These are phyloP conservation scores for Pachysandra terminalis DNA, from an alignment of 164 flowering plant genomes.

Conservation along the genomic window DNA sequence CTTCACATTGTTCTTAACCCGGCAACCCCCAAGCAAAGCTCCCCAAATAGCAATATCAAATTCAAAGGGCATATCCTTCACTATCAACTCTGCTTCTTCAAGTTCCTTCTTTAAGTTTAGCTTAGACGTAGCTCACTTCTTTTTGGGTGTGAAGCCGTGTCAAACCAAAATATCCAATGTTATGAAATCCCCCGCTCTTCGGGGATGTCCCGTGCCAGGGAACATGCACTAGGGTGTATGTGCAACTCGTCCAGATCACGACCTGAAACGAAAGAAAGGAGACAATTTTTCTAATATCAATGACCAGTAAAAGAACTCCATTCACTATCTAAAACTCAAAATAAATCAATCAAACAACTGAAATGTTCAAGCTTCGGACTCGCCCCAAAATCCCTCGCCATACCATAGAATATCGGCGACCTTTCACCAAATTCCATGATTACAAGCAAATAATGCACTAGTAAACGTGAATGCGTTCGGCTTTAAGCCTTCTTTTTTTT, in stretches of 20 bases:
- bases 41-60: slow-evolving; percentile 45
- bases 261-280: no score
- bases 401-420: slow-evolving; percentile 32
- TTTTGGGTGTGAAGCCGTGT: no score
- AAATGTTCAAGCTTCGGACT: slow-evolving; percentile 36
- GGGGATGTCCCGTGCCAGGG: no score
- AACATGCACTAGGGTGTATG: no score
- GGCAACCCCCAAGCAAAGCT: slow-evolving; percentile 44
- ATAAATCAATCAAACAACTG: slow-evolving; percentile 40
- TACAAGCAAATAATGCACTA: slow-evolving; percentile 36
- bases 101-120: no score
- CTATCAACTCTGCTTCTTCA: slow-evolving; percentile 32
- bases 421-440: slow-evolving; percentile 42
- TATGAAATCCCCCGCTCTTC: no score
- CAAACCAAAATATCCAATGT: no score
- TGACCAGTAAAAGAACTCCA: no score
- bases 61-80: slow-evolving; percentile 33
- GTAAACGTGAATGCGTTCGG: slow-evolving; percentile 38
- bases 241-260: no score
- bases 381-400: slow-evolving; percentile 30
- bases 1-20: slow-evolving; percentile 27
- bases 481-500: slow-evolving; percentile 19
- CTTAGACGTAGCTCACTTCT: no score
- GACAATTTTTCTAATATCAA: no score
- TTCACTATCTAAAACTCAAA: no score